Base-by-base conservation (phyloP, 2,329 filamentous ascomycete genomes). In the Cytospora paraplurivora region DNA sequence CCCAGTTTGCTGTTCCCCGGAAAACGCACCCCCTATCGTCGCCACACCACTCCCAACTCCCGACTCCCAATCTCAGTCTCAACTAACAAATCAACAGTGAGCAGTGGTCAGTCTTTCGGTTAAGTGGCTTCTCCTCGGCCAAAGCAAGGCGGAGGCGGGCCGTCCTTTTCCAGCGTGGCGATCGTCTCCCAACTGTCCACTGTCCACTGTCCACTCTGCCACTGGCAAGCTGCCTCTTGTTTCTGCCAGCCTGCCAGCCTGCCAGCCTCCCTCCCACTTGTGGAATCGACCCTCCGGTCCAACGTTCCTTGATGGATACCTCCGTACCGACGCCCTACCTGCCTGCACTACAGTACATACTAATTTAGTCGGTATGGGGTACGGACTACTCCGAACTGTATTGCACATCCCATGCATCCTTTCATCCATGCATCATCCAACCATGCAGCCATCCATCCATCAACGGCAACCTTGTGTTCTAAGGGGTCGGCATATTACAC, bases 131-230 rank as follows among this genome's bases (percentile, higher is more conserved):
- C 17, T 33, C 35, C 17, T 33, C 35, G 52, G n/a, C 11, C 35
- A 27, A 34, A 33, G 49, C 50, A 53, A 37, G 57, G 57, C 58
- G 41, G 41, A 44, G 19, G 41, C 19, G 41, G 41, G 41, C 41
- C 3, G 41, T 41, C 37, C 37, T 7, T 41, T 37, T 52, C 52
- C 32, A 44, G 49, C 37, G 50, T 37, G 58, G 58, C 58, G 50
- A 60, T 60, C 50, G 11, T 54, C 32, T 52, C 21, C 27, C 27
- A 27, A 27, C 27, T 17, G 19, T 44, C 27, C 27, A 27, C 27
- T 27, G 27, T 41, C 41, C 41, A 44, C 41, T 44, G 41, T 44
- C 13, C 15, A n/a, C 6, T 17, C n/a, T 44, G 41, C 27, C 27
- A 27, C 27, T 27, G 27, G 27, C 27, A 27, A 27, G 27, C 27